phyloP scores from a whole-genome alignment of 495 filamentous ascomycete genomes.

The Annulohypoxylon bovei region DNA sequence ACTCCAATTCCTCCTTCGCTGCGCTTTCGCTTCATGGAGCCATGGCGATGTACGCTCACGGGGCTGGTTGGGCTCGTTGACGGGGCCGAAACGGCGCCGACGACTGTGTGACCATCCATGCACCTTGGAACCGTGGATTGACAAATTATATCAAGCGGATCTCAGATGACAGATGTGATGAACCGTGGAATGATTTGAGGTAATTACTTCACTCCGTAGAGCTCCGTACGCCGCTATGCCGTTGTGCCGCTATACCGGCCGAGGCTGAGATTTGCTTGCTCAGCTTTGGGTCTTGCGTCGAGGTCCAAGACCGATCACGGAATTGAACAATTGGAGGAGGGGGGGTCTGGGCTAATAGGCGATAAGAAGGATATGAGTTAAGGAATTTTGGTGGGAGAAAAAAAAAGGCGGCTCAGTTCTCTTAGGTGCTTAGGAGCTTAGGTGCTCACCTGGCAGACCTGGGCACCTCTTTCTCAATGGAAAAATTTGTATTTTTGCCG shows the following conservation, averaged over 20 bases:
- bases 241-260: slow-evolving; percentile 37
- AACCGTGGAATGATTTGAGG: slow-evolving; percentile 33
- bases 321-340: slow-evolving; percentile 41
- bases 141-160: slow-evolving; percentile 39
- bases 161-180: slow-evolving; percentile 40
- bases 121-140: slow-evolving; percentile 41
- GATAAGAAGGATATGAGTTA: slow-evolving; percentile 31
- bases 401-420: slow-evolving; percentile 11
- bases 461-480: slow-evolving; percentile 7
- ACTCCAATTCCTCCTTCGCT: slow-evolving; percentile 51
- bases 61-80: slow-evolving; percentile 55
- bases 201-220: slow-evolving; percentile 33
- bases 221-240: slow-evolving; percentile 27
- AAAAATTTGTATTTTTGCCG: slow-evolving; percentile 38
- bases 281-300: slow-evolving; percentile 22
- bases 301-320: slow-evolving; percentile 44
- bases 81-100: slow-evolving; percentile 50
- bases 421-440: background rate
- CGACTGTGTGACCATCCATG: slow-evolving; percentile 53
- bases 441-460: background rate
- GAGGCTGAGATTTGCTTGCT: slow-evolving; percentile 30
- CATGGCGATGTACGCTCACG: slow-evolving; percentile 57
- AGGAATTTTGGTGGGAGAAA: background rate
- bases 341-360: slow-evolving; percentile 36
- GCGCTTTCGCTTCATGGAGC: slow-evolving; percentile 59